A percentile compares a stretch with the other conserved stretches of the same genome.
These are phyloP conservation scores for Multifurca ochricompacta DNA, from an alignment of 768 basidiomycete species.

Conservation along the genomic window DNA sequence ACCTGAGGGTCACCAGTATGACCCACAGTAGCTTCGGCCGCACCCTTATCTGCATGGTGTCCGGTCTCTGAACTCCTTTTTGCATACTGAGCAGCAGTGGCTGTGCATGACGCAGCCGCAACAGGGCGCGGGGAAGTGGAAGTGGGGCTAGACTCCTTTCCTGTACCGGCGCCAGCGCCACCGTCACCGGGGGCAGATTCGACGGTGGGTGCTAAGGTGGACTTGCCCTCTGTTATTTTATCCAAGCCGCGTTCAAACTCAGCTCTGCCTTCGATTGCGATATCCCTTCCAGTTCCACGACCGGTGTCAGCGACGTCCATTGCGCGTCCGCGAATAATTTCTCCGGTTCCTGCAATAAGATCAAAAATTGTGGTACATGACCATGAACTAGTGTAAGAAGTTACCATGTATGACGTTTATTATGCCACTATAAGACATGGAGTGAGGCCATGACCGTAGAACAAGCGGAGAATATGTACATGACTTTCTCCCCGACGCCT, in stretches of 20 bases:
- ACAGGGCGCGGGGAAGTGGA: not conserved
- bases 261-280: not conserved
- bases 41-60: not conserved
- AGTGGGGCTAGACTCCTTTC: not conserved
- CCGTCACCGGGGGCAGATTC: not conserved
- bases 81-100: not conserved
- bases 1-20: not conserved
- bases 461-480: not conserved
- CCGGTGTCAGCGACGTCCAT: not conserved
- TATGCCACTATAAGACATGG: not conserved
- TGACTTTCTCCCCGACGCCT: not conserved
- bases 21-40: not conserved
- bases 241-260: not conserved
- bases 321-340: not conserved
- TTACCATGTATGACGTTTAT: conserved; percentile 1
- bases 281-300: not conserved
- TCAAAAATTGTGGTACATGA: not conserved
- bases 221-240: conserved; percentile 1
- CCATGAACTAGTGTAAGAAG: not conserved
- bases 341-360: not conserved
- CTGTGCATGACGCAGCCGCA: not conserved
- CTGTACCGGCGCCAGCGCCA: not conserved
- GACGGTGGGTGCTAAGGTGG: not conserved
- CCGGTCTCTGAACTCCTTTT: not conserved
- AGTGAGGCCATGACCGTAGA: not conserved